Conservation (phyloP, 345 rosid species). For the Physaria fendleri region DNA sequence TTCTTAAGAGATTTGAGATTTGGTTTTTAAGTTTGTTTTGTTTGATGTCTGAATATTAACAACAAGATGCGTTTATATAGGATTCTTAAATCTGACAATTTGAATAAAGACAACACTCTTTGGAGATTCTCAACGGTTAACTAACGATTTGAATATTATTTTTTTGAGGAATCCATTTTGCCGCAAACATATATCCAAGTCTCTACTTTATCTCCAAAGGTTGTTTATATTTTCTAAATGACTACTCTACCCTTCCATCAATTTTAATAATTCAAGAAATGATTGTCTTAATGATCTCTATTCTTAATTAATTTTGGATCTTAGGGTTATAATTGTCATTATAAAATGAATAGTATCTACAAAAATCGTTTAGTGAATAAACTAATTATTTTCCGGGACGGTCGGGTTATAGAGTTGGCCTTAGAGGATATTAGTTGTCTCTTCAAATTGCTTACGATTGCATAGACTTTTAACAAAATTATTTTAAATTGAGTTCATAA, state of each 20-base stretch:
- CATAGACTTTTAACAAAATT: background rate
- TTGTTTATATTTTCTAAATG: background rate
- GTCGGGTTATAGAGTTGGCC: slow-evolving; percentile 19
- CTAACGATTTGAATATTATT: background rate
- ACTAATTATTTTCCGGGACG: slow-evolving; percentile 16
- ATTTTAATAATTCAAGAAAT: background rate
- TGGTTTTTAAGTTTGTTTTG: background rate
- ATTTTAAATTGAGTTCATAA: background rate
- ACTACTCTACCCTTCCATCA: background rate
- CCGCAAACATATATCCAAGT: slow-evolving; percentile 25
- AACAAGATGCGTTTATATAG: background rate
- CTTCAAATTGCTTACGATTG: slow-evolving; percentile 29
- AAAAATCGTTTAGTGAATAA: slow-evolving; percentile 8
- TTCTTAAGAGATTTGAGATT: background rate
- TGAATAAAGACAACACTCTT: background rate
- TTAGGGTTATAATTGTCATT: slow-evolving; percentile 9
- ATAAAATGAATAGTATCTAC: background rate
- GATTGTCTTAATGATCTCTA: background rate
- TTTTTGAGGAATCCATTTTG: slow-evolving; percentile 20
- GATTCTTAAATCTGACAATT: slow-evolving; percentile 7
- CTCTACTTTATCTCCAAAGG: slow-evolving; percentile 24
- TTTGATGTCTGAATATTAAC: background rate
- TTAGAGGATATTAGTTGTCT: slow-evolving; percentile 27
- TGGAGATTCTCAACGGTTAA: slow-evolving; percentile 38
- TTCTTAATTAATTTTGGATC: background rate